Percentiles rank a stretch among this genome's conserved stretches.
These are phyloP conservation scores for Russula sp. DNA, from an alignment of 768 basidiomycete species.

Conservation along the genomic window DNA sequence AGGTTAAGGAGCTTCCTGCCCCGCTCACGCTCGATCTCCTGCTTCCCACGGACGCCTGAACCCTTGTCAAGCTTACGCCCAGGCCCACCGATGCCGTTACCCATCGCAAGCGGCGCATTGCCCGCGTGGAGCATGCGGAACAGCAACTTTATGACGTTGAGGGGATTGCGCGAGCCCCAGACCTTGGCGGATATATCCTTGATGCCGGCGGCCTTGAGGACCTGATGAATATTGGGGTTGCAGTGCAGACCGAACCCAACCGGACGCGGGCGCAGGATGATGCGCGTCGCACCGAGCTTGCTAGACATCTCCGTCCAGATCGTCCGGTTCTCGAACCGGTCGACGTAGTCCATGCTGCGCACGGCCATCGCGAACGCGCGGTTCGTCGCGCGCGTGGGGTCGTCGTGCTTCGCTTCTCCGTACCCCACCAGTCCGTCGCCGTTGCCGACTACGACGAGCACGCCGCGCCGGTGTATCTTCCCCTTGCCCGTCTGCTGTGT, in stretches of 20 bases:
- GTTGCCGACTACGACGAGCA: conserved; percentile 72
- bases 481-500: conserved; percentile 93
- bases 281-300: conserved; percentile 79
- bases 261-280: conserved; percentile 75
- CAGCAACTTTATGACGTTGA: conserved; percentile 81
- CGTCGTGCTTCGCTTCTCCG: conserved; percentile 73
- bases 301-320: conserved; percentile 83
- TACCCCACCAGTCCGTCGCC: conserved; percentile 78
- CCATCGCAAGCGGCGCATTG: conserved; percentile 72
- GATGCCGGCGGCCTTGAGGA: conserved; percentile 91
- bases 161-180: conserved; percentile 83
- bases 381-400: conserved; percentile 44
- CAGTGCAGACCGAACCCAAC: conserved; percentile 90
- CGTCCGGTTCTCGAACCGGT: conserved; percentile 93
- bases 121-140: conserved; percentile 84
- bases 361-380: conserved; percentile 68
- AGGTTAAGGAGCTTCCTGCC: conserved; percentile 72
- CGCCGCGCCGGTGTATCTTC: conserved; percentile 60
- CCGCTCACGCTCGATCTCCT: conserved; percentile 73
- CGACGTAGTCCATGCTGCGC: conserved; percentile 86
- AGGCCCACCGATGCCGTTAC: conserved; percentile 71
- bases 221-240: conserved; percentile 82
- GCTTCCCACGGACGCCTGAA: conserved; percentile 58
- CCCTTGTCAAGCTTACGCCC: conserved; percentile 72
- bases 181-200: conserved; percentile 94